These are phyloP conservation scores for Citropsis articulata DNA, from an alignment of 345 rosid genomes.

Conservation along the genomic window DNA sequence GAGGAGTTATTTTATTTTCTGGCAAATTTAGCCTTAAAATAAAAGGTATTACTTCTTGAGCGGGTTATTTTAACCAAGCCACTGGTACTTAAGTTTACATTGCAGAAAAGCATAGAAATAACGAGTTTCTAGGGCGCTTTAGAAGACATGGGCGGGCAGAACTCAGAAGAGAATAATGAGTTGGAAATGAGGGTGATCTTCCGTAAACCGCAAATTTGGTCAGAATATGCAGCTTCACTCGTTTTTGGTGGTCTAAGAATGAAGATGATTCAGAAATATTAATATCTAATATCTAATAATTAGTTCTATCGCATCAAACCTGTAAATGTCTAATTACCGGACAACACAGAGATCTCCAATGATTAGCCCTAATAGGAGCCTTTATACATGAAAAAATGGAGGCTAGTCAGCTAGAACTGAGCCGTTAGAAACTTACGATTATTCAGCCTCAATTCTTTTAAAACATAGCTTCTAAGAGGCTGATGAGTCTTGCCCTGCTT, in stretches of 20 bases:
- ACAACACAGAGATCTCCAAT: slow-evolving; percentile 13
- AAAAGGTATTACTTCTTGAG: too few species aligned
- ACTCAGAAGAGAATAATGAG: background rate
- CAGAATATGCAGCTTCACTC: background rate
- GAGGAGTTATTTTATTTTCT: too few species aligned
- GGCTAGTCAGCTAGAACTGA: slow-evolving; percentile 23
- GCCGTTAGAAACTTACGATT: slow-evolving; percentile 1
- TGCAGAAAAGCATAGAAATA: background rate
- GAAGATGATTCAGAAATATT: background rate
- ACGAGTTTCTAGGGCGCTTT: background rate
- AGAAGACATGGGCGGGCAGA: background rate
- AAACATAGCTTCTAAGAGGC: slow-evolving; percentile 28
- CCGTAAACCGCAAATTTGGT: background rate
- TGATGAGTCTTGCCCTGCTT: slow-evolving; percentile 45
- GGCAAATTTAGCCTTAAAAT: background rate
- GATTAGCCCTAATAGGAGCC: slow-evolving; percentile 37
- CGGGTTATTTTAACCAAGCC: too few species aligned
- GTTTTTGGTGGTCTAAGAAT: background rate
- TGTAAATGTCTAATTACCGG: slow-evolving; percentile 19
- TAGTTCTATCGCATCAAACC: slow-evolving; percentile 15
- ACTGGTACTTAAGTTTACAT: background rate
- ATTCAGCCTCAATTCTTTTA: slow-evolving; percentile 18
- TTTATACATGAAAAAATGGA: slow-evolving; percentile 24
- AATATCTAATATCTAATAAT: slow-evolving; percentile 19
- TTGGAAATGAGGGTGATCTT: slow-evolving; percentile 2